Percentiles rank a stretch among this genome's conserved stretches.
phyloP scores from a whole-genome alignment of 139 green algal genomes.

The Gonium pectorale region DNA sequence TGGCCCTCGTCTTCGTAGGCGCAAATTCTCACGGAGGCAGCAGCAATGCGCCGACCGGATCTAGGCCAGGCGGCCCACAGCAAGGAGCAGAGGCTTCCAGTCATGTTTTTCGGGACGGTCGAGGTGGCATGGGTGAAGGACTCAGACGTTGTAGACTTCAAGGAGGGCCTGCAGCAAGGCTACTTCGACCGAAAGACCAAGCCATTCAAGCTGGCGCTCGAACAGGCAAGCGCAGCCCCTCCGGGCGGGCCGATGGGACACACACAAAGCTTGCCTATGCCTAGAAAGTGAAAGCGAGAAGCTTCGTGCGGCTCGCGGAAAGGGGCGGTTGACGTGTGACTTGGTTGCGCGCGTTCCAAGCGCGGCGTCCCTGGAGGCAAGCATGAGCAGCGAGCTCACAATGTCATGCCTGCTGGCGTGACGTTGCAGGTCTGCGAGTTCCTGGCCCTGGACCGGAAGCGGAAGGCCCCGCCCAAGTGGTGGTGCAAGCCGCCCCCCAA shows the following conservation, averaged over 20 bases:
- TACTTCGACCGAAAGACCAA: constrained; percentile 63
- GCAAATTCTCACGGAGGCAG: constrained; percentile 52
- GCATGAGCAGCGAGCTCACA: too few species aligned
- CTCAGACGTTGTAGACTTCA: constrained; percentile 56
- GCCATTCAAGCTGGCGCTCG: constrained; percentile 56
- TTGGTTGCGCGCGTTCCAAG: too few species aligned
- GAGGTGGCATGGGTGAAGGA: constrained; percentile 77
- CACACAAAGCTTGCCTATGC: too few species aligned
- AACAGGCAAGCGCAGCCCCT: constrained; percentile 48
- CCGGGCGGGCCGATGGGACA: too few species aligned
- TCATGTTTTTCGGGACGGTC: constrained; percentile 88
- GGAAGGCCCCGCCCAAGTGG: constrained; percentile 67
- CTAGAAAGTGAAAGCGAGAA: too few species aligned
- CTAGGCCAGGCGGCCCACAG: constrained; percentile 52
- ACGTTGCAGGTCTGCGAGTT: constrained; percentile 72
- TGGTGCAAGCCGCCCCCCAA: constrained; percentile 66
- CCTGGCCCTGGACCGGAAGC: constrained; percentile 55
- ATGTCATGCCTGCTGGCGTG: too few species aligned
- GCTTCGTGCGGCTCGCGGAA: too few species aligned
- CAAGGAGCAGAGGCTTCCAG: constrained; percentile 44
- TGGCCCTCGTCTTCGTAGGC: constrained; percentile 26
- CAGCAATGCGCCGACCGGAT: constrained; percentile 46
- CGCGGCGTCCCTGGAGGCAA: too few species aligned
- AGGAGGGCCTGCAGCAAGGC: constrained; percentile 58
- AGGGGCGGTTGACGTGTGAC: too few species aligned